Conservation (phyloP, 352 stramenopile genomes). For the Chrysophaeum taylorii region DNA sequence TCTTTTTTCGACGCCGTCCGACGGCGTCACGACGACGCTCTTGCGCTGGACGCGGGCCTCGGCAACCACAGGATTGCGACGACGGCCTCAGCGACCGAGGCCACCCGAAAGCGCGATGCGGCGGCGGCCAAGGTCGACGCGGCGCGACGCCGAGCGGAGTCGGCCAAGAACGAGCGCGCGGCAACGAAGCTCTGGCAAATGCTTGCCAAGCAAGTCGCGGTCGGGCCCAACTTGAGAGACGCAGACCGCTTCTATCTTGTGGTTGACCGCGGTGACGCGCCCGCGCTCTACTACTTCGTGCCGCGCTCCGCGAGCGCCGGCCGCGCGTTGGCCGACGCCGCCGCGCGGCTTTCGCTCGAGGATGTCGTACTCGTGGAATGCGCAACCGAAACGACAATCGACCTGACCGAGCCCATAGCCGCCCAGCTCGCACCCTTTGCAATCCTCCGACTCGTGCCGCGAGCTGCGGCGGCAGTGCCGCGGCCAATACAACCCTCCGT, state of each 20-base stretch:
- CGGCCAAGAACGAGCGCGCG: not conserved
- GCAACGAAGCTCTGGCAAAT: not conserved
- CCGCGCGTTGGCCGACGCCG: not conserved
- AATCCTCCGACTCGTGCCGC: not conserved
- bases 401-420: not conserved
- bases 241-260: not conserved
- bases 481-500: not conserved
- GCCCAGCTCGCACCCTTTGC: not conserved
- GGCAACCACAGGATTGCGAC: not conserved
- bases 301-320: not conserved
- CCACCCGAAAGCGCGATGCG: not conserved
- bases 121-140: not conserved
- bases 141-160: not conserved
- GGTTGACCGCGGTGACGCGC: not conserved
- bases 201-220: not conserved
- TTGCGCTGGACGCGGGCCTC: not conserved
- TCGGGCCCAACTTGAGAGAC: not conserved
- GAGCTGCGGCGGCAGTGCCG: not conserved
- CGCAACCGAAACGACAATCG: not conserved
- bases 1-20: not conserved
- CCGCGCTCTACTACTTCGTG: slow-evolving; percentile 3
- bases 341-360: not conserved
- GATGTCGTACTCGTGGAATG: not conserved
- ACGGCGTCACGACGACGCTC: not conserved
- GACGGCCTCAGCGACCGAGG: not conserved